Evolutionary conservation across 164 flowering plant species (phyloP).

Genomic region (Pachysandra terminalis): DNA sequence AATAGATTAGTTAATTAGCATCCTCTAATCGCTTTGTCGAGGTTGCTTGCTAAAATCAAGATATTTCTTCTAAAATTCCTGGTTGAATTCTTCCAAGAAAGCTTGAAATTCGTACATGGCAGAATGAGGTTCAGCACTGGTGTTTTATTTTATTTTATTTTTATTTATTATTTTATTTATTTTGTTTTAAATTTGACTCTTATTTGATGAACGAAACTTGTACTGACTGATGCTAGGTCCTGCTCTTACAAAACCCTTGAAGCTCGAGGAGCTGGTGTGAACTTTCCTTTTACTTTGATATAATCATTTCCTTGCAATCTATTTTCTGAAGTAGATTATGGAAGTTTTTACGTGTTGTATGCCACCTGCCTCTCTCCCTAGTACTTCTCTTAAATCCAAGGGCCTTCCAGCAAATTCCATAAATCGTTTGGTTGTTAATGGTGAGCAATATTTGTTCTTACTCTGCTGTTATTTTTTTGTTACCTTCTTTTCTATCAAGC

Average conservation of each 20-base stretch:
- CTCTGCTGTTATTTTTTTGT: not conserved
- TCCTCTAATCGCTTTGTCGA: not conserved
- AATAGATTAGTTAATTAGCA: too few relatives aligned
- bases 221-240: not conserved
- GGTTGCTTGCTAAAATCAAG: not conserved
- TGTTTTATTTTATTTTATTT: too few relatives aligned
- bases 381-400: constrained; percentile 11
- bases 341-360: constrained; percentile 11
- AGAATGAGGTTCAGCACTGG: too few relatives aligned
- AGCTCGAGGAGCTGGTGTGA: not conserved
- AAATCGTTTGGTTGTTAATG: constrained; percentile 10
- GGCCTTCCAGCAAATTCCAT: constrained; percentile 4
- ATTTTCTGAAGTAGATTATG: constrained; percentile 9
- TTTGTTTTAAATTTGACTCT: too few relatives aligned
- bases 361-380: constrained; percentile 10
- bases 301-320: not conserved
- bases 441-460: constrained; percentile 6
- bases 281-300: not conserved
- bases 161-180: too few relatives aligned
- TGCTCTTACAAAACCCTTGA: too few relatives aligned
- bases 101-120: not conserved
- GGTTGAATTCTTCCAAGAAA: not conserved
- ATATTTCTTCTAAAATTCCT: too few relatives aligned
- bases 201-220: not conserved
- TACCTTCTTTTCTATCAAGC: too few relatives aligned